phyloP scores from a whole-genome alignment of 345 rosid species.

The Limnanthes douglasii region DNA sequence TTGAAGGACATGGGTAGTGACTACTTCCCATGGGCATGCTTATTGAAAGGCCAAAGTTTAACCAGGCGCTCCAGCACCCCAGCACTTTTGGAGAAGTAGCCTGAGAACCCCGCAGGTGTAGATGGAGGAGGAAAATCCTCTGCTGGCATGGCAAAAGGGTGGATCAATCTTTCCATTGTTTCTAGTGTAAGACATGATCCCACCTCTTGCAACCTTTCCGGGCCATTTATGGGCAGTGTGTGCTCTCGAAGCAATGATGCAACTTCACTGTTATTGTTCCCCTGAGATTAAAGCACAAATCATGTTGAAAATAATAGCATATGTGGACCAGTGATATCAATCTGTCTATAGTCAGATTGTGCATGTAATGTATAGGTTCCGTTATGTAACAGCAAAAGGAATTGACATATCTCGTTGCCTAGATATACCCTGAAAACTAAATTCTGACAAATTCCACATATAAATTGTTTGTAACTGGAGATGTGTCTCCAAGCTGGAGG shows the following conservation, averaged over 20 bases:
- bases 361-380: no score
- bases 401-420: not conserved
- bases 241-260: constrained; percentile 77
- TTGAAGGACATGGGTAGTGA: no score
- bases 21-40: no score
- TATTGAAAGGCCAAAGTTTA: constrained; percentile 68
- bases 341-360: no score
- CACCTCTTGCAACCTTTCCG: constrained; percentile 91
- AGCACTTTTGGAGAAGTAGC: constrained; percentile 91
- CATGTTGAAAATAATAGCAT: no score
- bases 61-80: constrained; percentile 73
- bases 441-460: no score
- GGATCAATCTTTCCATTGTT: constrained; percentile 88
- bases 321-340: no score
- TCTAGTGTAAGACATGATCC: constrained; percentile 74
- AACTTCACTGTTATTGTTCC: constrained; percentile 57
- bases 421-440: not conserved
- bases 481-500: no score
- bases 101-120: constrained; percentile 87
- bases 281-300: no score
- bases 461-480: no score
- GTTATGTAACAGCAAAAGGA: not conserved
- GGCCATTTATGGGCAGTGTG: constrained; percentile 94
- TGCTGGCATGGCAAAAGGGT: constrained; percentile 93
- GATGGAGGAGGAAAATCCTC: constrained; percentile 95